Evolutionary conservation across 2,329 filamentous ascomycete genomes (phyloP), one percentile per base, ranked within the genome.

Genomic region (Pestalotiopsis fici): DNA sequence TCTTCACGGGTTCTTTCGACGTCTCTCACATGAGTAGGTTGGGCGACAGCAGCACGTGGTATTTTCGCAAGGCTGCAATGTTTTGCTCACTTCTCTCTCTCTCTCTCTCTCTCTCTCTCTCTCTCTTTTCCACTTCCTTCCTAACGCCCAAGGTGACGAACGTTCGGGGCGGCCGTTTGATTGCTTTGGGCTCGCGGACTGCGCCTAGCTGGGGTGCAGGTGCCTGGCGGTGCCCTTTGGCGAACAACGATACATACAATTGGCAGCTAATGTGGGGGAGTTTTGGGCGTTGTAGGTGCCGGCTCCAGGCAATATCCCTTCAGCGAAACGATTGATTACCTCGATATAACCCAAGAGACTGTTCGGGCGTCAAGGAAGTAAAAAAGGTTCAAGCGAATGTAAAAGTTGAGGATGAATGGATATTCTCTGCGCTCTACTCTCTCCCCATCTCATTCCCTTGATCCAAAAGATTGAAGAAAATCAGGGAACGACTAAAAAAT

Each of bases 231-330:
- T 57, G 27, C 28, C 31, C 23, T 28, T 12, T 18, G 50, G 43
- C 37, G 61, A 39, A 21, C 61, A 43, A 54, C 63, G 63, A 57
- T 54, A 54, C 31, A 54, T 59, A 50, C 50, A 65, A 59, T 28
- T 57, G 28, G 50, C 63, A 65, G 63, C 50, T 65, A 35, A 25
- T 54, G 63, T 65, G 63, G 63, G 31, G 63, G 63, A 28, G 37
- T 21, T 39, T n/a, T 27, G 27, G 39, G 62, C 62, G 35, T 56
- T 15, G 15, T 63, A 50, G 60, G 27, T n/a, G n/a, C 12, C 31
- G 28, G 21, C 21, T 62, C 25, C 59, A 62, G 59, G 59, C 59
- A 62, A 62, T 21, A 62, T 62, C 59, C 59, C 37, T 62, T 50
- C 59, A n/a, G 39, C 4, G n/a, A 25, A 25, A 57, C 27, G 55